Evolutionary conservation across 2,329 filamentous ascomycete species (phyloP), one percentile per base, ranked within the genome.

Genomic region (Fusarium devonianum): DNA sequence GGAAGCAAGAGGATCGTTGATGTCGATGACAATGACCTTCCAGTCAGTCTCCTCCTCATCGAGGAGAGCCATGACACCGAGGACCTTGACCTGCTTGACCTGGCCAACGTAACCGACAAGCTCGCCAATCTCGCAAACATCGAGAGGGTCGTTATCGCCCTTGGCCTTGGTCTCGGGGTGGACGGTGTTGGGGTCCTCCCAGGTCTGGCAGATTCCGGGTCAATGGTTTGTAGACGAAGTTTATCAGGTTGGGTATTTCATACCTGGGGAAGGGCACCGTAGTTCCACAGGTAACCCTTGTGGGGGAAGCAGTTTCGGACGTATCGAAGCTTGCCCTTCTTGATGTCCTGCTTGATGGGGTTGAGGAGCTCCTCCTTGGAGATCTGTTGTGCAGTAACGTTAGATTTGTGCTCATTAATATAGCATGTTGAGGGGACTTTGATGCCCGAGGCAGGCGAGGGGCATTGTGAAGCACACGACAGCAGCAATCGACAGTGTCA

Each of bases 231-330:
- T 10, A 26, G 19, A 16, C 9, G 44, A 32, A 36, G 54, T 52
- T 35, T 22, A 37, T 37, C 29, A 36, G 34, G 38, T 32, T 40
- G 28, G 39, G 9, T 17, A 30, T 28, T 23, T 45, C 82, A 72
- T 83, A 94, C 91, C 83, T 94, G 91, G 69, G 94, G 94, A 87
- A 99, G 97, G 77, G 92, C 92, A 80, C 94, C 94, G 80, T 99
- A 99, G 86, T 99, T 99, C 94, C 94, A 99, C 69, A 99, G 90
- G 79, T 99, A 99, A 65, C 94, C 94, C 86, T 99, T 97, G 89
- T 99, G 94, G 69, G 94, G 94, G 86, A 99, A 99, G 88, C 94
- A 99, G 88, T 99, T 99, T 80, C 94, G 92, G 74, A 99, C 94
- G 75, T 88, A 99, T 72, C 94, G 90, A 70, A 97, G 92, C 86